Percentiles rank a stretch among this genome's conserved stretches.
Conservation (phyloP, 106 monocot genomes). For the Dioscorea alata region DNA sequence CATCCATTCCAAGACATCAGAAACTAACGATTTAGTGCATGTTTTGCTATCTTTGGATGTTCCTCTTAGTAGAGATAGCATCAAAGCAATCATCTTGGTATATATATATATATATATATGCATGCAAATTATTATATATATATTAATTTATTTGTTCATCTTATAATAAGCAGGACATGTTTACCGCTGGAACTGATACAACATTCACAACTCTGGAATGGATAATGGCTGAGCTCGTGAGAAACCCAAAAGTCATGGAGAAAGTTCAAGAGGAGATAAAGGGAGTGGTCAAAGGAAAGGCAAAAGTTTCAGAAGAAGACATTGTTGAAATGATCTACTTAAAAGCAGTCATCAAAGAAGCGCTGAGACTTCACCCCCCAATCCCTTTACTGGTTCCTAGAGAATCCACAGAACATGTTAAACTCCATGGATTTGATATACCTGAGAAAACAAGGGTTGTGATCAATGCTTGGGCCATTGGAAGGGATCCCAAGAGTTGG, state of each 20-base stretch:
- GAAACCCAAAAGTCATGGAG: not conserved
- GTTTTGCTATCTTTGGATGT: conserved; percentile 13
- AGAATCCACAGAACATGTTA: not conserved
- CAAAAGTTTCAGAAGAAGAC: conserved; percentile 1
- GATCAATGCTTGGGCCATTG: conserved; percentile 8
- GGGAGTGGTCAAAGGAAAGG: too few species aligned
- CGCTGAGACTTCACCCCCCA: conserved; percentile 3
- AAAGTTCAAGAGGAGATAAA: not conserved
- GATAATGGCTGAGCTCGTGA: conserved; percentile 3
- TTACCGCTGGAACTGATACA: conserved; percentile 3
- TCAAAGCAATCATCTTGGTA: conserved; percentile 22
- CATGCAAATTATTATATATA: not conserved
- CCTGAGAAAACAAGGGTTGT: not conserved
- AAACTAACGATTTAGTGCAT: conserved; percentile 6
- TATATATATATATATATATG: too few species aligned
- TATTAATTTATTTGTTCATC: not conserved
- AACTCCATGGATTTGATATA: not conserved
- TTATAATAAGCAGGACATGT: conserved; percentile 3
- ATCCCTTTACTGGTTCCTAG: conserved; percentile 5
- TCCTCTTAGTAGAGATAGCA: not conserved
- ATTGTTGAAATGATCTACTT: not conserved
- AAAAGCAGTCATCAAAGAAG: conserved; percentile 4
- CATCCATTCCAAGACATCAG: not conserved
- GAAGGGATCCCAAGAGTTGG: conserved; percentile 8
- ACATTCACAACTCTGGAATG: not conserved